Evolutionary conservation across 2,329 filamentous ascomycete species (phyloP).

Genomic region (Trichoderma cornu-damae): DNA sequence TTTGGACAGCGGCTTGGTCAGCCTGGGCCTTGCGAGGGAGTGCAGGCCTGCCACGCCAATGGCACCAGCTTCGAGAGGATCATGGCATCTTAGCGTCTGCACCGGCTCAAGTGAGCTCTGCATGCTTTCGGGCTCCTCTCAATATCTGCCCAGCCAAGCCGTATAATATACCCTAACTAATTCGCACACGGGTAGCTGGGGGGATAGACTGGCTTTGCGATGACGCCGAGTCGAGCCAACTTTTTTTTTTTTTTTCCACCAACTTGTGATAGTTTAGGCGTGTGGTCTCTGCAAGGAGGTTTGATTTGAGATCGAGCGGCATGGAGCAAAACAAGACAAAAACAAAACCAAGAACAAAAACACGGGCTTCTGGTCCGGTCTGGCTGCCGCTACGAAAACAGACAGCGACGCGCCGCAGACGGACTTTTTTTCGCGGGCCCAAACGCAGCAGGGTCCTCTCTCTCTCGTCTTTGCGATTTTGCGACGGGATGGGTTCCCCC

Average conservation of each 20-base stretch:
- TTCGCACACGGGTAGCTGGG: background rate
- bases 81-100: conserved; percentile 15
- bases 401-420: background rate
- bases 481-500: background rate
- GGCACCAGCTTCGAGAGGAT: background rate
- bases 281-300: background rate
- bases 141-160: too few species aligned
- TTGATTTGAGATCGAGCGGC: background rate
- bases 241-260: background rate
- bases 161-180: too few species aligned
- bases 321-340: conserved; percentile 4
- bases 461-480: background rate
- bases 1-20: conserved; percentile 6
- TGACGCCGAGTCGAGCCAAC: background rate
- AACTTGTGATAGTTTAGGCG: background rate
- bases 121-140: conserved; percentile 6
- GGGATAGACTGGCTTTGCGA: background rate
- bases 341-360: too few species aligned
- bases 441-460: background rate
- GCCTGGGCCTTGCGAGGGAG: background rate
- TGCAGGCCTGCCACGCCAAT: background rate
- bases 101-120: conserved; percentile 15
- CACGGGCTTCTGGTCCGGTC: background rate
- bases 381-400: background rate
- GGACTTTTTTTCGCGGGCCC: background rate